phyloP scores from a whole-genome alignment of 495 filamentous ascomycete genomes.

The Penicillium riverlandense region DNA sequence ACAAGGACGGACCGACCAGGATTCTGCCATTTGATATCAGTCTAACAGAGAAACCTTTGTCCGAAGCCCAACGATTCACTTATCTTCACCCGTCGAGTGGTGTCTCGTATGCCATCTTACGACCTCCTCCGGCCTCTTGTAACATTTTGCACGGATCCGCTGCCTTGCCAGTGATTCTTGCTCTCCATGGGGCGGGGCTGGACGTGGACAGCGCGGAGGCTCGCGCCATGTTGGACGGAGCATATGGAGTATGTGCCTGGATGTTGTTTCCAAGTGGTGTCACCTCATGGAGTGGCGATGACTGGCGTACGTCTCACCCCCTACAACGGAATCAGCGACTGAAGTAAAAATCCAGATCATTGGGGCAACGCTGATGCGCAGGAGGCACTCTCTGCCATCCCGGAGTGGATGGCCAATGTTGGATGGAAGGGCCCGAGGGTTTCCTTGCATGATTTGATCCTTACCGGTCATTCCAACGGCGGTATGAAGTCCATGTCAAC shows the following conservation, averaged over 20 bases:
- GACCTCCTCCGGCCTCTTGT: slow-evolving; percentile 43
- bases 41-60: slow-evolving; percentile 9
- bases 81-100: slow-evolving; percentile 48
- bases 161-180: slow-evolving; percentile 5
- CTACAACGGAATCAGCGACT: slow-evolving; percentile 8
- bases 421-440: too few species aligned
- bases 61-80: slow-evolving; percentile 48
- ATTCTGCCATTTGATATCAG: too few species aligned
- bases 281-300: slow-evolving; percentile 56
- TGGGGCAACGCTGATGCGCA: slow-evolving; percentile 54
- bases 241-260: slow-evolving; percentile 49
- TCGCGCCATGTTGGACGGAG: slow-evolving; percentile 38
- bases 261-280: slow-evolving; percentile 51
- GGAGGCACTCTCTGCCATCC: slow-evolving; percentile 42
- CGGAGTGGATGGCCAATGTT: slow-evolving; percentile 40
- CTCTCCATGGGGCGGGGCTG: slow-evolving; percentile 51
- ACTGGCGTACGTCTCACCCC: slow-evolving; percentile 45
- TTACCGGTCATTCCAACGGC: too few species aligned
- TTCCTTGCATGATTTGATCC: too few species aligned
- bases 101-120: slow-evolving; percentile 55
- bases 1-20: too few species aligned
- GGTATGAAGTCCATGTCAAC: too few species aligned
- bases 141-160: not conserved
- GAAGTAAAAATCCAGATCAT: slow-evolving; percentile 23
- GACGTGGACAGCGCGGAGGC: slow-evolving; percentile 42